phyloP scores from a whole-genome alignment of 2,329 filamentous ascomycete genomes.

The Alternaria conjuncta region DNA sequence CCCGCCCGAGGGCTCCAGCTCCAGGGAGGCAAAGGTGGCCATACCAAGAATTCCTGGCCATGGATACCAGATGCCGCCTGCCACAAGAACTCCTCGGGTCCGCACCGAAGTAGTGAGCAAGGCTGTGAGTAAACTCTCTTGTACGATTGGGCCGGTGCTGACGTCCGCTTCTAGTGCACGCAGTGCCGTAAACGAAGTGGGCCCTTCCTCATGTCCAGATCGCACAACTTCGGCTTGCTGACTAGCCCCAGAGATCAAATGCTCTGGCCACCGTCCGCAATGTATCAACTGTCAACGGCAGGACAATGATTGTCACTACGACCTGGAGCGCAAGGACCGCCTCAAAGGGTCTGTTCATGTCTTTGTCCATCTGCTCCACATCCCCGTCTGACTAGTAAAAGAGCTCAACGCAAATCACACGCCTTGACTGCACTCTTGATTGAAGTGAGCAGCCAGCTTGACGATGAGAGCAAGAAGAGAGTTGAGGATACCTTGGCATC shows the following conservation, averaged over 20 bases:
- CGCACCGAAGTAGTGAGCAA: slow-evolving; percentile 18
- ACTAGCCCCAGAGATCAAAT: slow-evolving; percentile 36
- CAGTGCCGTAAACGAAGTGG: slow-evolving; percentile 28
- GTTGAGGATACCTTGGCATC: slow-evolving; percentile 18
- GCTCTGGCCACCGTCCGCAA: slow-evolving; percentile 39
- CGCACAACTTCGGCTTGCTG: slow-evolving; percentile 1
- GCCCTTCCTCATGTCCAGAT: neutral
- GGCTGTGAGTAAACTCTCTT: slow-evolving; percentile 12
- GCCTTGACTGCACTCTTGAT: slow-evolving; percentile 22
- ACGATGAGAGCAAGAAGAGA: slow-evolving; percentile 11
- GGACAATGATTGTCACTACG: slow-evolving; percentile 38
- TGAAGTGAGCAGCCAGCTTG: slow-evolving; percentile 19
- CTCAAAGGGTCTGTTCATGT: slow-evolving; percentile 32
- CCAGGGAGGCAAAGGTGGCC: slow-evolving; percentile 9
- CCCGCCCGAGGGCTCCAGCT: neutral
- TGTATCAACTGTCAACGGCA: slow-evolving; percentile 42
- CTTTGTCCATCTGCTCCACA: neutral
- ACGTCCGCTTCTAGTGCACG: slow-evolving; percentile 15
- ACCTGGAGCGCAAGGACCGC: slow-evolving; percentile 41
- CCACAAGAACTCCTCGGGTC: slow-evolving; percentile 1
- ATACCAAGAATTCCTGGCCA: slow-evolving; percentile 8
- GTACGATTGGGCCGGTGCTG: slow-evolving; percentile 1
- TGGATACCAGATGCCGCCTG: neutral
- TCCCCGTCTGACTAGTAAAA: slow-evolving; percentile 3
- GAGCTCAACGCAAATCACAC: slow-evolving; percentile 19